These are phyloP conservation scores for Coemansia sp. DNA, from an alignment of 192 early-diverging fungal genomes.

Conservation along the genomic window DNA sequence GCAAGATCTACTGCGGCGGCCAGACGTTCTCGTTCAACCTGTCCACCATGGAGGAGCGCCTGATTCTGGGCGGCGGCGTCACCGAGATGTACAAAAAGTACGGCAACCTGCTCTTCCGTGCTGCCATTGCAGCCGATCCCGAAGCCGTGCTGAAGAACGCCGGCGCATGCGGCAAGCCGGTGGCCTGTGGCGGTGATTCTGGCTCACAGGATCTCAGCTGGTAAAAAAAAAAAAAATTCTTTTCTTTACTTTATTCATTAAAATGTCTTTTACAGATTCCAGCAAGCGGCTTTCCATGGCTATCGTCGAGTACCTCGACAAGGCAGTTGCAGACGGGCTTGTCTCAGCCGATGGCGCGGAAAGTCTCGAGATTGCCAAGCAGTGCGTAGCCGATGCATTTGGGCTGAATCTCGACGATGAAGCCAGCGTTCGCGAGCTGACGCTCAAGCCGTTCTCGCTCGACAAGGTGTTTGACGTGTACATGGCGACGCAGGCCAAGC, in stretches of 20 bases:
- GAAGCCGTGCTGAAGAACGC: conserved; percentile 51
- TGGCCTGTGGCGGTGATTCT: conserved; percentile 35
- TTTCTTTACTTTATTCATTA: conserved; percentile 4
- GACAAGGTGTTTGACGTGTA: conserved; percentile 89
- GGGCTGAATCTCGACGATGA: conserved; percentile 75
- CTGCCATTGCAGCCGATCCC: conserved; percentile 63
- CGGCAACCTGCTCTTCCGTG: conserved; percentile 70
- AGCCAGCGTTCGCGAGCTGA: conserved; percentile 61
- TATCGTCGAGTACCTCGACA: conserved; percentile 51
- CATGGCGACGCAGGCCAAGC: conserved; percentile 76
- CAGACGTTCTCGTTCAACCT: conserved; percentile 62
- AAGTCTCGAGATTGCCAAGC: conserved; percentile 74
- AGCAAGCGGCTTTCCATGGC: conserved; percentile 43
- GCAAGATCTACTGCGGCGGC: conserved; percentile 60
- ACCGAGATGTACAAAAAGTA: conserved; percentile 80
- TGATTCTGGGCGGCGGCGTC: conserved; percentile 71
- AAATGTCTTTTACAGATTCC: background rate
- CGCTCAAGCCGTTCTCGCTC: conserved; percentile 84
- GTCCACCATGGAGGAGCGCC: conserved; percentile 71
- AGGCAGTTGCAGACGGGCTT: conserved; percentile 37
- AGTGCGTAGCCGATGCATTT: conserved; percentile 95
- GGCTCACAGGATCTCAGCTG: conserved; percentile 47
- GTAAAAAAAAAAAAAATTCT: conserved; percentile 15
- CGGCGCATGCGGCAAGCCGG: conserved; percentile 45
- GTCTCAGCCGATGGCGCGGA: conserved; percentile 46